Conservation (phyloP, 257 asterid species). For the Salvia hispanica region DNA sequence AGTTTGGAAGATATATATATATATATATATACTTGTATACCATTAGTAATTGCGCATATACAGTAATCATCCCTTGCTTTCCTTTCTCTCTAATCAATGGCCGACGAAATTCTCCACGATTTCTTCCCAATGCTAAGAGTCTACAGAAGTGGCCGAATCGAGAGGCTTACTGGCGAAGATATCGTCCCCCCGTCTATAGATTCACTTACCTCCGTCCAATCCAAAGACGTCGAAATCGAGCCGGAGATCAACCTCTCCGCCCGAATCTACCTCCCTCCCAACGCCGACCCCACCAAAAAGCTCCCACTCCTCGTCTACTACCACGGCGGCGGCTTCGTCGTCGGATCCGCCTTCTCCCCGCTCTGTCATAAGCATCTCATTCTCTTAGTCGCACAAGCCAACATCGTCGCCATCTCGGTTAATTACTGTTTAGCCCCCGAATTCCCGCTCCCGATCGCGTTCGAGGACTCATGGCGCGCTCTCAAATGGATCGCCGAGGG, state of each 20-base stretch:
- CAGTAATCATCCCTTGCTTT: too few species aligned
- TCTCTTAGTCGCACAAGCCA: conserved; percentile 46
- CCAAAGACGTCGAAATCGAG: conserved; percentile 52
- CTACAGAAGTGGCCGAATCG: conserved; percentile 47
- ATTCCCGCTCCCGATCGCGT: conserved; percentile 53
- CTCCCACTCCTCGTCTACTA: conserved; percentile 53
- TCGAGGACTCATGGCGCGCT: conserved; percentile 62
- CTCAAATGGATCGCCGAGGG: conserved; percentile 51
- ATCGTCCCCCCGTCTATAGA: conserved; percentile 38
- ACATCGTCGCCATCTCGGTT: conserved; percentile 49
- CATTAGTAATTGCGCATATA: too few species aligned
- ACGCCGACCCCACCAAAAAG: conserved; percentile 29
- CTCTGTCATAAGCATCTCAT: conserved; percentile 38
- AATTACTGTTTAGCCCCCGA: conserved; percentile 73
- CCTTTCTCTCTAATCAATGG: too few species aligned
- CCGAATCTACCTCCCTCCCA: conserved; percentile 44
- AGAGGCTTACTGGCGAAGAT: conserved; percentile 24
- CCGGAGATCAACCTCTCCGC: too few species aligned
- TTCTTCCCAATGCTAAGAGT: too few species aligned
- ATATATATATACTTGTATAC: too few species aligned
- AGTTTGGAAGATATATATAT: too few species aligned
- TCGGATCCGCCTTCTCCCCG: conserved; percentile 48
- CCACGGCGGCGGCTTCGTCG: conserved; percentile 66
- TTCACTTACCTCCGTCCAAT: conserved; percentile 37
- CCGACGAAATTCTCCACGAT: too few species aligned